phyloP scores from a whole-genome alignment of 495 filamentous ascomycete species.

The Glonium stellatum region DNA sequence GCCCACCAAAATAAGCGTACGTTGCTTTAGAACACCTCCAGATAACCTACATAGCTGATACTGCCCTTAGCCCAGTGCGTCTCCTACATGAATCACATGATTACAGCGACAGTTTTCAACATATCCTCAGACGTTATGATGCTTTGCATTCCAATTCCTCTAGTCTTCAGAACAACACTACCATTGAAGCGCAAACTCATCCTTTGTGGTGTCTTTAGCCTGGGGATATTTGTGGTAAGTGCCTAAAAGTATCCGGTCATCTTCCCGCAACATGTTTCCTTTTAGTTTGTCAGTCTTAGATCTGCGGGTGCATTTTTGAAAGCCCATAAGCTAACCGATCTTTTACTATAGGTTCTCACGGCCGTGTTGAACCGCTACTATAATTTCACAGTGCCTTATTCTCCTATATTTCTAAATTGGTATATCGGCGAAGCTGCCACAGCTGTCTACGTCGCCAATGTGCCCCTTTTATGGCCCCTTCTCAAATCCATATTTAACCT shows the following conservation, averaged over 20 bases:
- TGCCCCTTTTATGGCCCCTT: constrained; percentile 56
- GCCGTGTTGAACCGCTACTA: constrained; percentile 60
- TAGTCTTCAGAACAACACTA: constrained; percentile 48
- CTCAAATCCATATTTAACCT: constrained; percentile 31
- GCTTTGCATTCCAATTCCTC: constrained; percentile 53
- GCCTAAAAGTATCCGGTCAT: too few relatives aligned
- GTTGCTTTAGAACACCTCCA: neutral
- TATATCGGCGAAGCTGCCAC: constrained; percentile 58
- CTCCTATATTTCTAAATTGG: constrained; percentile 55
- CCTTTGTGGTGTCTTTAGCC: constrained; percentile 40
- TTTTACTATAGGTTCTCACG: constrained; percentile 41
- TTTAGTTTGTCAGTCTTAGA: too few relatives aligned
- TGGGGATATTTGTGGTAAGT: constrained; percentile 53
- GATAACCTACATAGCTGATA: constrained; percentile 28
- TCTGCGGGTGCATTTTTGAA: too few relatives aligned
- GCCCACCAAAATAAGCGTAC: constrained; percentile 7
- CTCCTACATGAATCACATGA: constrained; percentile 48
- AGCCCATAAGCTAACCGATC: neutral
- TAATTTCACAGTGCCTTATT: constrained; percentile 50
- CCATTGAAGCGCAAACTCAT: constrained; percentile 46
- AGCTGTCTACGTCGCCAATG: constrained; percentile 55
- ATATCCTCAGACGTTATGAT: constrained; percentile 55
- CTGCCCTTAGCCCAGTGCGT: constrained; percentile 30
- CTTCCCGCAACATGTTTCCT: too few relatives aligned
- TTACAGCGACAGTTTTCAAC: constrained; percentile 57